These are phyloP conservation scores for Coriolopsis trogii DNA, from an alignment of 1,284 basidiomycete species.

Conservation along the genomic window DNA sequence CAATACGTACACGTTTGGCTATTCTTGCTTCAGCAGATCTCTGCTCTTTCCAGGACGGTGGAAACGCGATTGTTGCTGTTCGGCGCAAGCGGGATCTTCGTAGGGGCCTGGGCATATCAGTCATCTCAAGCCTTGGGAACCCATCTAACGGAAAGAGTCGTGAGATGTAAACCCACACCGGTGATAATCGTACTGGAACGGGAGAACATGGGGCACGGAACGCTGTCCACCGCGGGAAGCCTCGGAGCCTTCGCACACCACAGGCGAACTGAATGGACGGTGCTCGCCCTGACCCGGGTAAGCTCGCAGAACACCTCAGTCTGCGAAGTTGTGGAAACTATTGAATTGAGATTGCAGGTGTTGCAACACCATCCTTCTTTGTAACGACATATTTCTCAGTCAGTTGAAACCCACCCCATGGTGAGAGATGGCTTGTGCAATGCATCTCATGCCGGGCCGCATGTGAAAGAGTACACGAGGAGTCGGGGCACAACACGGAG, in stretches of 20 bases:
- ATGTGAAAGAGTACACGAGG: neutral
- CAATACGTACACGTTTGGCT: neutral
- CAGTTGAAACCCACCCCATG: no score
- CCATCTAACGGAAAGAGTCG: constrained; percentile 2
- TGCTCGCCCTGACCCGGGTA: neutral
- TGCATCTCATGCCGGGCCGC: neutral
- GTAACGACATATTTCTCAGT: no score
- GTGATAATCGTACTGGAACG: neutral
- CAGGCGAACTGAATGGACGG: no score
- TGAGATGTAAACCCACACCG: no score
- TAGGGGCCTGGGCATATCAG: neutral
- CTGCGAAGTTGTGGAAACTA: no score
- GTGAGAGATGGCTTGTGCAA: neutral
- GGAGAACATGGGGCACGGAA: neutral
- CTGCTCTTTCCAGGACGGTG: neutral
- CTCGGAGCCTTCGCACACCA: neutral
- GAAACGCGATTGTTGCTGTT: neutral
- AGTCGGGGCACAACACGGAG: neutral
- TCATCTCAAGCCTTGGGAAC: constrained; percentile 1
- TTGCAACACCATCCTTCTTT: no score
- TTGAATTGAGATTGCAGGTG: no score
- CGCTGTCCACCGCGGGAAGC: neutral
- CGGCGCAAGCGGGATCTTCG: neutral
- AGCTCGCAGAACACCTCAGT: neutral
- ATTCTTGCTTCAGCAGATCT: neutral